A percentile compares a stretch with the other conserved stretches of the same genome.
Conservation (phyloP, 2,329 filamentous ascomycete species). For the Kalmusia sp. region DNA sequence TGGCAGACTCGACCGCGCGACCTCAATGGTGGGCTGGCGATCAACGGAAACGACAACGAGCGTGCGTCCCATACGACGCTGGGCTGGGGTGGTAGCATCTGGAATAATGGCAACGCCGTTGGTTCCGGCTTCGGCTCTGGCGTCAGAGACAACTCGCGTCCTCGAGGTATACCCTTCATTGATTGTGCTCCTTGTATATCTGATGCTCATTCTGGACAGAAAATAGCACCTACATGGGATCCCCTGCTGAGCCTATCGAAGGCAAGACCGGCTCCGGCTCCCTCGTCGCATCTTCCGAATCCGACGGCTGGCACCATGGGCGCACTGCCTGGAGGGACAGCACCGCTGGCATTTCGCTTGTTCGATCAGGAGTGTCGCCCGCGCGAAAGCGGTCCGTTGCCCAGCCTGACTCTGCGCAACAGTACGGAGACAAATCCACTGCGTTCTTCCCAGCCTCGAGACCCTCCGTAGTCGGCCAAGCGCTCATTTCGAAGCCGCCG, state of each 20-base stretch:
- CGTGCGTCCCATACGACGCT: constrained; percentile 32
- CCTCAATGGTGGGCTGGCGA: constrained; percentile 33
- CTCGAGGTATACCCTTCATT: constrained; percentile 34
- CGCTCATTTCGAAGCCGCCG: constrained; percentile 29
- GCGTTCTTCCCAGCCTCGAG: constrained; percentile 37
- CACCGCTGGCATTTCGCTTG: constrained; percentile 38
- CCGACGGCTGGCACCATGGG: constrained; percentile 66
- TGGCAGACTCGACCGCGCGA: constrained; percentile 41
- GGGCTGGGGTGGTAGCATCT: constrained; percentile 46
- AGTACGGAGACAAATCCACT: constrained; percentile 36
- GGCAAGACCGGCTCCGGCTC: constrained; percentile 73
- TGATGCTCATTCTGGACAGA: constrained; percentile 35
- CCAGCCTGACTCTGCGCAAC: constrained; percentile 42
- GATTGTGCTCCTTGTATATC: not conserved
- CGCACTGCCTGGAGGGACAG: constrained; percentile 67
- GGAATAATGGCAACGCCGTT: constrained; percentile 36
- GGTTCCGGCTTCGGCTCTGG: constrained; percentile 36
- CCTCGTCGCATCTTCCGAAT: constrained; percentile 72
- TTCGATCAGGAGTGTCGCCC: constrained; percentile 45
- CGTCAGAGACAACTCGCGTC: constrained; percentile 39
- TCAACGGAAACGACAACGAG: constrained; percentile 38
- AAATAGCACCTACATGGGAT: constrained; percentile 31
- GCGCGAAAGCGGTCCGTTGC: constrained; percentile 47
- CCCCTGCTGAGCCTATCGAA: constrained; percentile 49
- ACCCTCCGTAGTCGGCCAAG: constrained; percentile 27